phyloP scores from a whole-genome alignment of 306 rosid genomes.

The Oxytropis ochrocephala region DNA sequence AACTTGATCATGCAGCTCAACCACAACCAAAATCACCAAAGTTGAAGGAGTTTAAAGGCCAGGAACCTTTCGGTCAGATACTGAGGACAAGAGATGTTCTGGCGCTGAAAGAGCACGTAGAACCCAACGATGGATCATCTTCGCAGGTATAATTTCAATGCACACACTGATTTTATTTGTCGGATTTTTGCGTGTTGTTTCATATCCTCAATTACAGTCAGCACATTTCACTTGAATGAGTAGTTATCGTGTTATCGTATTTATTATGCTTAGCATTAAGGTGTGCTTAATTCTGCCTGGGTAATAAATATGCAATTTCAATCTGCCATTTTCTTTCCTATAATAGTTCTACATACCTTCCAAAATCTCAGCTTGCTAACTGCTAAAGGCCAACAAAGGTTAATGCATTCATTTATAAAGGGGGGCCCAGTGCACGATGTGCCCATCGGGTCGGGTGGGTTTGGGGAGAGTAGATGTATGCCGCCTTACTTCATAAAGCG shows the following conservation, averaged over 20 bases:
- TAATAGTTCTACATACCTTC: conserved; percentile 1
- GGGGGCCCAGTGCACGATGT: too few species aligned
- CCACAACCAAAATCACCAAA: conserved; percentile 50
- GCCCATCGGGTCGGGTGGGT: too few species aligned
- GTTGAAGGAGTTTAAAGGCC: conserved; percentile 45
- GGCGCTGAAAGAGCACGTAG: conserved; percentile 23
- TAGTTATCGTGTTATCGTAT: conserved; percentile 11
- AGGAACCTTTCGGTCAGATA: conserved; percentile 46
- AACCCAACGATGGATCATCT: conserved; percentile 36
- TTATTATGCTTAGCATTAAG: neutral
- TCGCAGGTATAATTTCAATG: conserved; percentile 53
- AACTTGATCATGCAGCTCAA: conserved; percentile 39
- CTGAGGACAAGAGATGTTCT: conserved; percentile 52
- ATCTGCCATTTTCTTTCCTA: conserved; percentile 16
- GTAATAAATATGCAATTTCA: neutral
- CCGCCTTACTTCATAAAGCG: too few species aligned
- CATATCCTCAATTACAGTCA: neutral
- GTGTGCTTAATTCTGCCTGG: neutral
- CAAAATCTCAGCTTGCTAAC: conserved; percentile 6
- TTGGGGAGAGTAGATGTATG: too few species aligned
- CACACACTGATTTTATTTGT: neutral
- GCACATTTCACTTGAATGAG: neutral
- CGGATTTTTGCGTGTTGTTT: neutral
- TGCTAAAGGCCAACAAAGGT: neutral
- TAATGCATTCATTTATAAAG: too few species aligned